Percentiles rank a stretch among this genome's conserved stretches.
These are phyloP conservation scores for Myxozyma geophila DNA, from an alignment of 805 yeast species.

Conservation along the genomic window DNA sequence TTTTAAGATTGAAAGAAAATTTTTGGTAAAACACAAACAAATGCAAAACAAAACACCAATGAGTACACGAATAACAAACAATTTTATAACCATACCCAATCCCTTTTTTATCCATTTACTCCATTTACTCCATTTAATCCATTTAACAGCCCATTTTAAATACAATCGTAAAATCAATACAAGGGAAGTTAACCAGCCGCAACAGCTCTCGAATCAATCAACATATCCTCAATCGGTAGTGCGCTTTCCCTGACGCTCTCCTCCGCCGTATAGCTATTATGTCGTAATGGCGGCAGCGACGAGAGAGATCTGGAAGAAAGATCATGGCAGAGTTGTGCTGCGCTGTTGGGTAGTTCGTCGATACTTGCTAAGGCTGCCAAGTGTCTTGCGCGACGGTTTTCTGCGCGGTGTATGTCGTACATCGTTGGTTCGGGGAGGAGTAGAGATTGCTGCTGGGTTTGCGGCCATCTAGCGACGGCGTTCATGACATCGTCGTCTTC, in stretches of 20 bases:
- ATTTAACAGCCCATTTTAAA: too few relatives aligned
- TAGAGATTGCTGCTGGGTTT: not conserved
- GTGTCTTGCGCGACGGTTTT: conserved; percentile 1
- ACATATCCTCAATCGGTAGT: too few relatives aligned
- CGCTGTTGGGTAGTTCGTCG: not conserved
- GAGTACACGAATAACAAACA: not conserved
- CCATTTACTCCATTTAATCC: too few relatives aligned
- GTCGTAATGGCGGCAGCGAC: not conserved
- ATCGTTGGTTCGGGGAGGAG: conserved; percentile 4
- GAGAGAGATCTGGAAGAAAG: not conserved
- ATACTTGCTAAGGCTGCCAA: conserved; percentile 7
- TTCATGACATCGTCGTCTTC: conserved; percentile 16
- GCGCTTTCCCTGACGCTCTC: not conserved
- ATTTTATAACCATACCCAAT: not conserved
- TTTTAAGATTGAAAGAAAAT: too few relatives aligned
- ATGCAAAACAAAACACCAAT: not conserved
- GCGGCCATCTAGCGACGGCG: conserved; percentile 7
- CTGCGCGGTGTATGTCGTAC: conserved; percentile 11
- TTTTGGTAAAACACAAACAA: too few relatives aligned
- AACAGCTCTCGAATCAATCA: too few relatives aligned
- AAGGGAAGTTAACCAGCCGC: too few relatives aligned
- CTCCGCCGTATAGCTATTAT: not conserved
- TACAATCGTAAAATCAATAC: too few relatives aligned
- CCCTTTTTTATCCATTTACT: not conserved
- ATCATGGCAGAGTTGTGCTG: conserved; percentile 7